Conservation (phyloP, 202 grass and related monocot species). For the Setaria viridis region DNA sequence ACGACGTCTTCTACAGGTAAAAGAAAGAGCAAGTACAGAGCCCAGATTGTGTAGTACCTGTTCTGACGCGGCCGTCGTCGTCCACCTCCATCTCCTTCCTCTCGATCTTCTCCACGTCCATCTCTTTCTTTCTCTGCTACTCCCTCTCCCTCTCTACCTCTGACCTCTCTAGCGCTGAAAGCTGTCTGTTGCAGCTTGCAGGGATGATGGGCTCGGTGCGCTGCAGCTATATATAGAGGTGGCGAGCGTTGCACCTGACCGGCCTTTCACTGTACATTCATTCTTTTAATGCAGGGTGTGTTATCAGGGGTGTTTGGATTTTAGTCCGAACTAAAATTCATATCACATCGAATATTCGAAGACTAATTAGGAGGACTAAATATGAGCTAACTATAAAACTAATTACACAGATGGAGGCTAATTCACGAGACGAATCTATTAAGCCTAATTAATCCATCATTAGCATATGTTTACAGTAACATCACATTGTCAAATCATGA, state of each 20-base stretch:
- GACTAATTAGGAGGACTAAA: no score
- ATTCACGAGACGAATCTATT: no score
- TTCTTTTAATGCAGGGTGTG: constrained; percentile 52
- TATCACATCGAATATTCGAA: no score
- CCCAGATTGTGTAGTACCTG: constrained; percentile 52
- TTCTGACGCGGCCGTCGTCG: constrained; percentile 77
- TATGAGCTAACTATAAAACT: no score
- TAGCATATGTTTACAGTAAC: no score
- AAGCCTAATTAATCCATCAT: no score
- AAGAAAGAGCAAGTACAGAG: background rate
- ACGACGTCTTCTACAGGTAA: background rate
- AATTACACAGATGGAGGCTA: no score
- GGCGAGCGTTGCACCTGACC: constrained; percentile 55
- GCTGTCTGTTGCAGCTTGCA: background rate
- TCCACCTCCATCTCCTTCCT: constrained; percentile 57
- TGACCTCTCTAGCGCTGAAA: constrained; percentile 19
- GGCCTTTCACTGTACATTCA: constrained; percentile 53
- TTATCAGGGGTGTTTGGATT: no score
- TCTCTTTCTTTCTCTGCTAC: constrained; percentile 30
- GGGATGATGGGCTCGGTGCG: constrained; percentile 8
- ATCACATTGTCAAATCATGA: no score
- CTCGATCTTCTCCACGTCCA: constrained; percentile 68
- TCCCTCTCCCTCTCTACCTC: background rate
- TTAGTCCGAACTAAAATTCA: no score
- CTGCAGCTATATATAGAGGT: constrained; percentile 40